These are phyloP conservation scores for Blepharisma undulans DNA, from an alignment of 169 alveolate species.

Conservation along the genomic window DNA sequence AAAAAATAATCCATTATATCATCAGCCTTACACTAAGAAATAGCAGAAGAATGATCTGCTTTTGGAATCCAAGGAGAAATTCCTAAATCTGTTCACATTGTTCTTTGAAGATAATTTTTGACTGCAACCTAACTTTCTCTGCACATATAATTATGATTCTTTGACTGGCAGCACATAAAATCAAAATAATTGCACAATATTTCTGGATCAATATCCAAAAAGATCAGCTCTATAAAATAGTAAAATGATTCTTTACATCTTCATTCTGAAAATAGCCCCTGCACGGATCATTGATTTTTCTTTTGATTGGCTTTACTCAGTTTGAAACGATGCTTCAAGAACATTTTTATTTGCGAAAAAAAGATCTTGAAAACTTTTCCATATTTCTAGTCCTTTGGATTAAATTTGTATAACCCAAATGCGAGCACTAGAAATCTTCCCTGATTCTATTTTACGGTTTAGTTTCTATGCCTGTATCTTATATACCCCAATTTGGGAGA, in stretches of 20 bases:
- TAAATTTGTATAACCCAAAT: no score
- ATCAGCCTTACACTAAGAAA: background rate
- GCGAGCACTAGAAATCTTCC: background rate
- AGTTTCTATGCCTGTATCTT: constrained; percentile 12
- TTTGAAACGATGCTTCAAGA: no score
- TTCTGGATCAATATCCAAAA: background rate
- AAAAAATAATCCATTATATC: background rate
- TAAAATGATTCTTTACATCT: background rate
- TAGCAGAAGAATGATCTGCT: background rate
- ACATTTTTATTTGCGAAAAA: no score
- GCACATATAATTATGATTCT: background rate
- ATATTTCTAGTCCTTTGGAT: no score
- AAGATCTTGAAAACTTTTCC: no score
- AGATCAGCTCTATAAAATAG: background rate
- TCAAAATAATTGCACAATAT: background rate
- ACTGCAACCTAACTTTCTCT: background rate
- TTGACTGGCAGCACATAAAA: background rate
- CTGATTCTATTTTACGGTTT: background rate
- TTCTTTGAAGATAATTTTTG: background rate
- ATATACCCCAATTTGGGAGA: background rate
- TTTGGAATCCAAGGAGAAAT: background rate
- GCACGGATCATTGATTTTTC: background rate
- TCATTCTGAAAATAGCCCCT: background rate
- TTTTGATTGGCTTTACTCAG: no score
- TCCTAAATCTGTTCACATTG: background rate